Base-by-base conservation (phyloP, 2,329 filamentous ascomycete genomes). In the Mollisiaceae sp. region DNA sequence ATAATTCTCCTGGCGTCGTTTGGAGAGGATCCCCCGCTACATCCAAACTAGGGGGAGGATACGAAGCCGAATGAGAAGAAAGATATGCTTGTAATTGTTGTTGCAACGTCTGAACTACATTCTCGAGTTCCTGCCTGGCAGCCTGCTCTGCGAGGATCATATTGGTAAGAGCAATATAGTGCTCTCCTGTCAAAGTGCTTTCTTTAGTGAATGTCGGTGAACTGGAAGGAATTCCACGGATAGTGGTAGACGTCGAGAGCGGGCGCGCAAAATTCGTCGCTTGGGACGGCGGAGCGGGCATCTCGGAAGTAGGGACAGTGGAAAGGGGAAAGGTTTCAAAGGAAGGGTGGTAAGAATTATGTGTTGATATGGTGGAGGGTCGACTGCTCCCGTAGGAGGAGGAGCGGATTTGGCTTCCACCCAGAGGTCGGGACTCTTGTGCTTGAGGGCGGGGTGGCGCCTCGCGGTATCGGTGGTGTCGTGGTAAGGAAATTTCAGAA, bases 91-190 rank as follows among this genome's bases (percentile, higher is more conserved):
- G 55, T n/a, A 77, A 50, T 63, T 74, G 72, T 8, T 67, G 66
- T 56, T 75, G 71, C 6, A 90, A 78, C 50, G 79, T 82, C 63
- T 79, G 82, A 38, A 89, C 85, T 64, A 88, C 81, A 1, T 79
- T 77, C 73, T 89, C 87, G 4, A 90, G 80, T 4, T 81, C 78
- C 63, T 82, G 79, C 5, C 87, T 81, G 5, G 84, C 84, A 0
- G 81, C 80, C 32, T 86, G 85, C 73, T 90, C 87, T 1, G 81
- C 79, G 64, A 87, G 80, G 32, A 89, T 78, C 63, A 89, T 79
- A 18, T 81, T 79, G 35, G 83, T 74, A 18, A 89, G 78, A 1
- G 79, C 81, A 8, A 79, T 78, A 66, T 85, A 85, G 59, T 85
- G 81, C 58, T 86, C 82, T 74, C 22, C 79, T 67, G 73, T 72